phyloP scores from a whole-genome alignment of 768 basidiomycete species.

The Tylopilus intermedius region DNA sequence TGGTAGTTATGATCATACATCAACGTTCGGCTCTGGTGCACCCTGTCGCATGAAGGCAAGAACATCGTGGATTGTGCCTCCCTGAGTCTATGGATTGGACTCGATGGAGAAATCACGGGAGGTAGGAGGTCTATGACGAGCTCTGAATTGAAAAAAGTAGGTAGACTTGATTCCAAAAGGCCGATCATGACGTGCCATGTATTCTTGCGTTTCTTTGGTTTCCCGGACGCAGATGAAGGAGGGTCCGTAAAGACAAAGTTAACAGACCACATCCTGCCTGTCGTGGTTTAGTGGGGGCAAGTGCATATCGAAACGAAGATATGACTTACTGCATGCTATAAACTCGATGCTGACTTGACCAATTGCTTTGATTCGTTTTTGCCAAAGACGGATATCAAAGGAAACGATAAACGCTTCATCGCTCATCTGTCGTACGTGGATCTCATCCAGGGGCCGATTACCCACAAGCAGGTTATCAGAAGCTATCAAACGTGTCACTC shows the following conservation, averaged over 20 bases:
- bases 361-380: slow-evolving; percentile 64
- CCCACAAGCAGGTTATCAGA: slow-evolving; percentile 42
- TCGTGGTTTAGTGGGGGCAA: background rate
- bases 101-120: background rate
- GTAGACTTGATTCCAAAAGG: slow-evolving; percentile 13
- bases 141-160: slow-evolving; percentile 11
- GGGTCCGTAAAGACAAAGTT: slow-evolving; percentile 17
- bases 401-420: slow-evolving; percentile 47
- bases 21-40: background rate
- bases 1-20: background rate
- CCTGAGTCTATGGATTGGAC: background rate
- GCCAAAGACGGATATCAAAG: slow-evolving; percentile 55
- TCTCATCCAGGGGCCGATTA: slow-evolving; percentile 44
- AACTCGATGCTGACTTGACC: slow-evolving; percentile 59
- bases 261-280: slow-evolving; percentile 25
- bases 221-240: slow-evolving; percentile 3
- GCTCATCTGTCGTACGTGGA: slow-evolving; percentile 46
- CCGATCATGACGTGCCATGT: slow-evolving; percentile 43
- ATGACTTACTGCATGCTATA: slow-evolving; percentile 39
- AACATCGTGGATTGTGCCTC: slow-evolving; percentile 2
- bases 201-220: slow-evolving; percentile 3
- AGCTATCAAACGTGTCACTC: slow-evolving; percentile 10
- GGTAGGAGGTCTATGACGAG: slow-evolving; percentile 6
- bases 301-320: background rate
- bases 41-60: background rate